A percentile compares a stretch with the other conserved stretches of the same genome.
phyloP scores from a whole-genome alignment of 139 green algal species.

The Chlamydomonas sphaeroides region DNA sequence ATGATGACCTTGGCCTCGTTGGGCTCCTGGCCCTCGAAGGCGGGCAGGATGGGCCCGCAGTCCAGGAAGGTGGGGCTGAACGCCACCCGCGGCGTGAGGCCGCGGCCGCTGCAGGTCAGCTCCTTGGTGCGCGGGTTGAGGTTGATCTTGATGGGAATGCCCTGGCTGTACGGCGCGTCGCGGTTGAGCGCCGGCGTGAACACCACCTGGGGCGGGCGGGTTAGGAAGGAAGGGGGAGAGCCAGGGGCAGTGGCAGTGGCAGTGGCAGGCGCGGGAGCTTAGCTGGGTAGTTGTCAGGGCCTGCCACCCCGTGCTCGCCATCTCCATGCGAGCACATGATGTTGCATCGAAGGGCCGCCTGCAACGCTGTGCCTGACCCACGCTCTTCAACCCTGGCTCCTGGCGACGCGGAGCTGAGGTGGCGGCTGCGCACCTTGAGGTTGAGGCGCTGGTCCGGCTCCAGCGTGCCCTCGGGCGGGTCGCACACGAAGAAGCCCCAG shows the following conservation, averaged over 20 bases:
- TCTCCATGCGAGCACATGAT: too few species aligned
- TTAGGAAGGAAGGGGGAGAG: too few species aligned
- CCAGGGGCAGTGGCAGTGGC: too few species aligned
- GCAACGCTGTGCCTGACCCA: too few species aligned
- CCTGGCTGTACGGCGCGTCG: slow-evolving; percentile 54
- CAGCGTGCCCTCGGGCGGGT: slow-evolving; percentile 64
- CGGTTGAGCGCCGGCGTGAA: slow-evolving; percentile 64
- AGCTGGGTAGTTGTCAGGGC: too few species aligned
- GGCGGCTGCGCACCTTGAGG: slow-evolving; percentile 58
- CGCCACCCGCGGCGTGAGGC: slow-evolving; percentile 54
- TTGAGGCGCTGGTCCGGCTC: slow-evolving; percentile 60
- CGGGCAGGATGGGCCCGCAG: slow-evolving; percentile 76
- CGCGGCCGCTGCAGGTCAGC: slow-evolving; percentile 56
- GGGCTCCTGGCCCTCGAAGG: slow-evolving; percentile 55
- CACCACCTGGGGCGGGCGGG: too few species aligned
- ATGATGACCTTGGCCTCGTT: slow-evolving; percentile 59
- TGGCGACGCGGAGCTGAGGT: neutral
- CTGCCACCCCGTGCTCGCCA: too few species aligned
- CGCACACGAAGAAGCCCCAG: slow-evolving; percentile 73
- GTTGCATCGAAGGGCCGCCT: too few species aligned
- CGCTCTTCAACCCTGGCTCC: too few species aligned
- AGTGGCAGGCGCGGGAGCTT: too few species aligned
- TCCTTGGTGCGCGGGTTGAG: slow-evolving; percentile 58
- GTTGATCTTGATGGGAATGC: slow-evolving; percentile 73
- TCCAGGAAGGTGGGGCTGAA: slow-evolving; percentile 64